These are phyloP conservation scores for Yarrowia porcina DNA, from an alignment of 805 yeast species.

Conservation along the genomic window DNA sequence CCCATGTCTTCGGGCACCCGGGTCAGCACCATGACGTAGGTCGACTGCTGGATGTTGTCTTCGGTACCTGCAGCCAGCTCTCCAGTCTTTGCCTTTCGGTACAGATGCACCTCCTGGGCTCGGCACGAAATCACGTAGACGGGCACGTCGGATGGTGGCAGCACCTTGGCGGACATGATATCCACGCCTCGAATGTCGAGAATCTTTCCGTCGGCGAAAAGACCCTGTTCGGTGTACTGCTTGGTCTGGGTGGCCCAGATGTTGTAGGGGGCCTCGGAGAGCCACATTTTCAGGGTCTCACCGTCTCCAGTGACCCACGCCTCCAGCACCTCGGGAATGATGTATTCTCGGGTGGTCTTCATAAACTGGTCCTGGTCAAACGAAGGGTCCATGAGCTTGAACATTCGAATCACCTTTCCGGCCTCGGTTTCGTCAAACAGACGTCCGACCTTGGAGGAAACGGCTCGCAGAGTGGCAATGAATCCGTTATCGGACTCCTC, in stretches of 20 bases:
- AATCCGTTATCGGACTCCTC: conserved; percentile 94
- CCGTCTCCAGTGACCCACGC: conserved; percentile 93
- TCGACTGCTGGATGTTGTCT: conserved; percentile 84
- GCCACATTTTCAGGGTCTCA: conserved; percentile 78
- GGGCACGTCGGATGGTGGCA: conserved; percentile 89
- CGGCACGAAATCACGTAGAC: conserved; percentile 91
- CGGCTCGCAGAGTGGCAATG: conserved; percentile 72
- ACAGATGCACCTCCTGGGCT: conserved; percentile 92
- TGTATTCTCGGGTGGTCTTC: conserved; percentile 81
- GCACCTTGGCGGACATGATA: conserved; percentile 77
- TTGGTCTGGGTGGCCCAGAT: conserved; percentile 93
- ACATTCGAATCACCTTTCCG: conserved; percentile 83
- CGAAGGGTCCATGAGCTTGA: conserved; percentile 84
- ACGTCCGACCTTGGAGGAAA: conserved; percentile 76
- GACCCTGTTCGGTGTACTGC: conserved; percentile 84
- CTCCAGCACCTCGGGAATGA: conserved; percentile 91
- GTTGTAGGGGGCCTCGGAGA: conserved; percentile 94
- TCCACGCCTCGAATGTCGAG: conserved; percentile 95
- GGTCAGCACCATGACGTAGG: conserved; percentile 95
- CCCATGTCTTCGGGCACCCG: conserved; percentile 89
- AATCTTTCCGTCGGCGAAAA: conserved; percentile 86
- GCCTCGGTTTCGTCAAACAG: conserved; percentile 95
- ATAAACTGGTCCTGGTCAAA: conserved; percentile 77
- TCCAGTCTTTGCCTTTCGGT: conserved; percentile 85
- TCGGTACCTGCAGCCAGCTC: conserved; percentile 95